Percentiles rank a stretch among this genome's conserved stretches.
These are phyloP conservation scores for Endoconidiophora polonica DNA, from an alignment of 2,329 filamentous ascomycete species.

Conservation along the genomic window DNA sequence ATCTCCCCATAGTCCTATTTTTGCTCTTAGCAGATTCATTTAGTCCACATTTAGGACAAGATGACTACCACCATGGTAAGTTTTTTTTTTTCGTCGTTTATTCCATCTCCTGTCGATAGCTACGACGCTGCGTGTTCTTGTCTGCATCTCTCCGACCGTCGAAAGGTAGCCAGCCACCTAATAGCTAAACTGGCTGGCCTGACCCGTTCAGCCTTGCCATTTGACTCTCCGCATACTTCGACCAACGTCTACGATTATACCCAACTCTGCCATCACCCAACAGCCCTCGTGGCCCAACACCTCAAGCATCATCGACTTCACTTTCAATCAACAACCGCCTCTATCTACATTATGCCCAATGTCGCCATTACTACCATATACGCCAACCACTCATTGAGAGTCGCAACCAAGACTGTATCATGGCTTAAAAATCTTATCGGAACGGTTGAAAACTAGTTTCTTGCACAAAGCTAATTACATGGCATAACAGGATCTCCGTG, in stretches of 20 bases:
- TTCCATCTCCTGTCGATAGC: background rate
- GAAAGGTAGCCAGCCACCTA: no score
- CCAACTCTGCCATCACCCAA: no score
- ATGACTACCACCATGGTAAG: conserved; percentile 10
- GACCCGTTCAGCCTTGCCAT: background rate
- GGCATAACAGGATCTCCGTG: conserved; percentile 67
- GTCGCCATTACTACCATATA: no score
- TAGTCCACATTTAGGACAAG: background rate
- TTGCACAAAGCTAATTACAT: conserved; percentile 2
- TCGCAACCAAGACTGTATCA: no score
- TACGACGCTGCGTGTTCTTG: no score
- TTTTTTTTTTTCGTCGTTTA: background rate
- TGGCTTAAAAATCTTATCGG: background rate
- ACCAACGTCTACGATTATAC: background rate
- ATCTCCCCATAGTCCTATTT: background rate
- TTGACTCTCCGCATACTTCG: background rate
- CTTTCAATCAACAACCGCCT: no score
- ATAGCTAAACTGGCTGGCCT: no score
- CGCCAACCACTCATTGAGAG: no score
- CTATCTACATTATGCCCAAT: no score
- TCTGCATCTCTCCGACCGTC: no score
- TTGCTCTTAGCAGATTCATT: background rate
- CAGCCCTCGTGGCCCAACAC: no score
- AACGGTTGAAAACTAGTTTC: background rate
- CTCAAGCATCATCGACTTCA: no score